Evolutionary conservation across 2,329 filamentous ascomycete genomes (phyloP).

Genomic region (Calonectria honghensis): DNA sequence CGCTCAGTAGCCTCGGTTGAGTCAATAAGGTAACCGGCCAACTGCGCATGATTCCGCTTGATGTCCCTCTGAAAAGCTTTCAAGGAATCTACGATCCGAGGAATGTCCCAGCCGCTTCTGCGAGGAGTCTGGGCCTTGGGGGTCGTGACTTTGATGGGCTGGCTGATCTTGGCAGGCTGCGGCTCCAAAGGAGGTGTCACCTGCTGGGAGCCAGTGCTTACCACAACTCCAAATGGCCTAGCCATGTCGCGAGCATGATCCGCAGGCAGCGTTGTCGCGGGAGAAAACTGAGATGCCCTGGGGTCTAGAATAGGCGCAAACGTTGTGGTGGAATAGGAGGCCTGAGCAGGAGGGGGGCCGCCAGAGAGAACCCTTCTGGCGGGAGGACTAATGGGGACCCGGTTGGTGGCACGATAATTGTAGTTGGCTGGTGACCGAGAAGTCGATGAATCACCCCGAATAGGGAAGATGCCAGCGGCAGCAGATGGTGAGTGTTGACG

Average conservation of each 20-base stretch:
- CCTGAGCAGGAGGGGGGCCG: conserved; percentile 25
- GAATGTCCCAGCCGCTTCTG: conserved; percentile 63
- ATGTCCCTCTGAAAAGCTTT: conserved; percentile 65
- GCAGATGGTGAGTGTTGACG: conserved; percentile 17
- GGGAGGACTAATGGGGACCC: conserved; percentile 56
- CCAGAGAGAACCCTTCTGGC: conserved; percentile 48
- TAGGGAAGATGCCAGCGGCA: not conserved
- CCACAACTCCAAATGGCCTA: conserved; percentile 46
- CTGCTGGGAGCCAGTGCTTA: conserved; percentile 50
- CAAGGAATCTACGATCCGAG: conserved; percentile 65
- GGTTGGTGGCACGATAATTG: conserved; percentile 31
- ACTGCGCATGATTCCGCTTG: conserved; percentile 65
- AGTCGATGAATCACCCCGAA: conserved; percentile 40
- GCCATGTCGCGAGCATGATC: conserved; percentile 52
- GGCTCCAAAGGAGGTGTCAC: conserved; percentile 50
- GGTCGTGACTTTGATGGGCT: conserved; percentile 41
- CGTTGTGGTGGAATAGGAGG: not conserved
- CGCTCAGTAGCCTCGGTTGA: conserved; percentile 65
- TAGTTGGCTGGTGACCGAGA: conserved; percentile 27
- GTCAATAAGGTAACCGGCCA: conserved; percentile 67
- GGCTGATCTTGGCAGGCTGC: conserved; percentile 38
- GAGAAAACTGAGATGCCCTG: not conserved
- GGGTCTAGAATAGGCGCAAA: not conserved
- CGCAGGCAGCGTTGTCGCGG: conserved; percentile 35
- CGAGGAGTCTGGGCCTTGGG: conserved; percentile 51